phyloP scores from a whole-genome alignment of 257 asterid genomes.

The Nyctanthes arbortristis region DNA sequence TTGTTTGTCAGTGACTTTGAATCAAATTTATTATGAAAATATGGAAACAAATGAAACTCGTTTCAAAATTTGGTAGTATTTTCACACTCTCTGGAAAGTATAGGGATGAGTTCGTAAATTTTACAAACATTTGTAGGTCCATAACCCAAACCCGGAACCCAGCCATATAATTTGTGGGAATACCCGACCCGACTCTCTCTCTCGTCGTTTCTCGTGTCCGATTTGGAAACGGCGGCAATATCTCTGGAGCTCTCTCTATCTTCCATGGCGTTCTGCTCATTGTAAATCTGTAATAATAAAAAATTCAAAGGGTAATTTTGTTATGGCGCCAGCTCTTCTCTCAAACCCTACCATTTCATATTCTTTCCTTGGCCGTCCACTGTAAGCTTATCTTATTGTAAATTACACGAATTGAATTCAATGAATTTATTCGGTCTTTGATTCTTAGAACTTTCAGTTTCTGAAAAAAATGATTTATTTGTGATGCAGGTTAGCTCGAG shows the following conservation, averaged over 20 bases:
- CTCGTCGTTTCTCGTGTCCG: background rate
- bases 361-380: slow-evolving; percentile 54
- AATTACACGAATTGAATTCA: background rate
- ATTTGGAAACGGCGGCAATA: background rate
- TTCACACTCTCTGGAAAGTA: no score
- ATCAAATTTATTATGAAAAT: no score
- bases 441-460: background rate
- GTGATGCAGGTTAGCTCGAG: slow-evolving; percentile 39
- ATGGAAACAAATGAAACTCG: no score
- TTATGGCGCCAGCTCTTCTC: slow-evolving; percentile 67
- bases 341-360: slow-evolving; percentile 51
- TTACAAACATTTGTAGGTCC: no score
- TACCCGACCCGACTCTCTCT: no score
- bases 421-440: background rate
- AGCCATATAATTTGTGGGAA: no score
- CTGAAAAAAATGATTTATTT: slow-evolving; percentile 1
- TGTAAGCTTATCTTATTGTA: slow-evolving; percentile 38
- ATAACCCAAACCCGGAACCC: no score
- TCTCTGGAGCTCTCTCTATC: background rate
- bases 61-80: no score
- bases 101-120: no score
- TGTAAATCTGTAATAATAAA: background rate
- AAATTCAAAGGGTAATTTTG: background rate
- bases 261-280: background rate
- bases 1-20: no score